These are phyloP conservation scores for Linum trigynum DNA, from an alignment of 345 rosid species.

Conservation along the genomic window DNA sequence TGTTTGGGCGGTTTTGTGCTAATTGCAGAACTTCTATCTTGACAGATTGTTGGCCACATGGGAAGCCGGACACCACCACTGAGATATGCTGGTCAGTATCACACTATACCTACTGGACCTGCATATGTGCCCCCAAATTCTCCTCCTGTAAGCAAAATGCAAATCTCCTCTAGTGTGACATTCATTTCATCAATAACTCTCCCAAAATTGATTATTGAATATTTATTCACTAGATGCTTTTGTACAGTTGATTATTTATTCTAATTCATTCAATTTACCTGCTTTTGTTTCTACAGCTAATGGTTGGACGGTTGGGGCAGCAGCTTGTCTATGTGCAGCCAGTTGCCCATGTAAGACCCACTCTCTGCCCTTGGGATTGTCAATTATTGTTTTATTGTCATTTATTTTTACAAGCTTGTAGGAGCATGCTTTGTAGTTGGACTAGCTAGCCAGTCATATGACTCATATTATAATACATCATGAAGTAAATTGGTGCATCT, in stretches of 20 bases:
- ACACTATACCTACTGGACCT: constrained; percentile 50
- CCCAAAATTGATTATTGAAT: not conserved
- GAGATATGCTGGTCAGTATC: constrained; percentile 57
- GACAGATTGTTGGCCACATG: constrained; percentile 47
- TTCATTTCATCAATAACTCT: too few relatives aligned
- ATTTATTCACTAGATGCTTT: constrained; percentile 1
- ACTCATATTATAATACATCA: not conserved
- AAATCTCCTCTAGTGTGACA: not conserved
- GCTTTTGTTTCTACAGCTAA: constrained; percentile 33
- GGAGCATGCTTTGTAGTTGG: not conserved
- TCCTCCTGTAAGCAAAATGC: constrained; percentile 42
- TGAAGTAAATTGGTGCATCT: not conserved
- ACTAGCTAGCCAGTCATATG: not conserved
- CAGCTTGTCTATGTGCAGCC: constrained; percentile 66
- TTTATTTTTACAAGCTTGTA: not conserved
- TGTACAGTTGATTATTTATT: constrained; percentile 2
- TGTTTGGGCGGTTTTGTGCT: not conserved
- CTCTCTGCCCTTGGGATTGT: not conserved
- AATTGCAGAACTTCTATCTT: constrained; percentile 13
- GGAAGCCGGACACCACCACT: constrained; percentile 52
- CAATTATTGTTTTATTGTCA: not conserved
- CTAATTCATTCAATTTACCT: constrained; percentile 9
- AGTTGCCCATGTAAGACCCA: constrained; percentile 55
- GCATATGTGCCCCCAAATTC: constrained; percentile 50
- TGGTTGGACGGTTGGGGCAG: constrained; percentile 68